These are phyloP conservation scores for Pyrus hybrid DNA, from an alignment of 331 rosid genomes.

Conservation along the genomic window DNA sequence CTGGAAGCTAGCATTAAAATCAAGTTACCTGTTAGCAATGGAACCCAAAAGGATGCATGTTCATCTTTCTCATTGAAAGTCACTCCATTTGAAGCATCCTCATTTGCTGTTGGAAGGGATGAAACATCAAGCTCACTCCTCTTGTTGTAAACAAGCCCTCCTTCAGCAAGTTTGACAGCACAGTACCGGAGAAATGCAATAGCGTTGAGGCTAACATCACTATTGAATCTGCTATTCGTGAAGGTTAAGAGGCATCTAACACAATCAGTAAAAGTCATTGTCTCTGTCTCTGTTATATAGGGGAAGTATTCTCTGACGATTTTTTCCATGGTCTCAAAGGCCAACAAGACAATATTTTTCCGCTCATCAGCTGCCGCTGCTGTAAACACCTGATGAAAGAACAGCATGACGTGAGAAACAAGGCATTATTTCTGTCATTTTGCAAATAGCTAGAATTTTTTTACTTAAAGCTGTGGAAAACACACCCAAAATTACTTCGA, in stretches of 20 bases:
- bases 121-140: slow-evolving; percentile 39
- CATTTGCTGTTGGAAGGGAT: slow-evolving; percentile 25
- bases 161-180: slow-evolving; percentile 98
- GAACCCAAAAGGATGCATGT: slow-evolving; percentile 81
- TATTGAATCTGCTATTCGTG: slow-evolving; percentile 92
- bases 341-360: slow-evolving; percentile 86
- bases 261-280: slow-evolving; percentile 86
- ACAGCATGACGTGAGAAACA: slow-evolving; percentile 21
- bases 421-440: background rate
- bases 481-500: background rate
- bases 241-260: slow-evolving; percentile 94
- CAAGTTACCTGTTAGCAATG: slow-evolving; percentile 77
- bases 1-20: slow-evolving; percentile 10
- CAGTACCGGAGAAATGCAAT: slow-evolving; percentile 99
- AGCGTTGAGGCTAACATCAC: slow-evolving; percentile 99
- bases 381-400: slow-evolving; percentile 75
- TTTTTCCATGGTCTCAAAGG: slow-evolving; percentile 98
- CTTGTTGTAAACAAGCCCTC: slow-evolving; percentile 82
- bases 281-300: slow-evolving; percentile 96
- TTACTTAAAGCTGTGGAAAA: background rate
- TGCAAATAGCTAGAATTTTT: background rate
- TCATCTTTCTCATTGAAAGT: slow-evolving; percentile 61
- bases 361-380: slow-evolving; percentile 96
- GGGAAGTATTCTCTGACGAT: slow-evolving; percentile 98
- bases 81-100: slow-evolving; percentile 30